Conservation (phyloP, 352 stramenopile genomes). For the Phytophthora boehmeriae region DNA sequence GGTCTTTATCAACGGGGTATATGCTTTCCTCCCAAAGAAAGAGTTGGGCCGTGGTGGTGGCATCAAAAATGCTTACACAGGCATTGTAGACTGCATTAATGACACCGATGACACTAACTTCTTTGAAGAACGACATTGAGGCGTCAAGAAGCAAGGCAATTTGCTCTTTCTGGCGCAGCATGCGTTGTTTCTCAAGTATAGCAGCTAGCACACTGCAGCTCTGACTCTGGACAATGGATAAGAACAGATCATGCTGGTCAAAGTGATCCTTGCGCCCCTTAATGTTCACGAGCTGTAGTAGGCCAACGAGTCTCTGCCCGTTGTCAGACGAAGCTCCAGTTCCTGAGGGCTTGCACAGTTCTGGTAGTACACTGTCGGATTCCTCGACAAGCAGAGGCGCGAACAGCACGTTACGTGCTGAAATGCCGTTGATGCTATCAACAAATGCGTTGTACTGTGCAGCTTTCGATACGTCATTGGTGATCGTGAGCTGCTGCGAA, state of each 20-base stretch:
- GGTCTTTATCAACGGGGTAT: constrained; percentile 10
- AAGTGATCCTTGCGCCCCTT: constrained; percentile 67
- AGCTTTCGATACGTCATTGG: constrained; percentile 53
- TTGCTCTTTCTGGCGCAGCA: constrained; percentile 71
- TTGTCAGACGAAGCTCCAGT: constrained; percentile 7
- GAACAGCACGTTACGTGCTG: constrained; percentile 65
- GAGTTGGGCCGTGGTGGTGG: constrained; percentile 62
- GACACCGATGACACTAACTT: constrained; percentile 77
- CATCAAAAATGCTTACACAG: constrained; percentile 64
- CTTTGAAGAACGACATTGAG: constrained; percentile 82
- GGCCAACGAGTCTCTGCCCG: constrained; percentile 56
- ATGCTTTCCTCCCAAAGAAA: constrained; percentile 61
- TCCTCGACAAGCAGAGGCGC: constrained; percentile 67
- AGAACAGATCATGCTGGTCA: constrained; percentile 71
- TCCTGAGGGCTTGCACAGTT: constrained; percentile 21
- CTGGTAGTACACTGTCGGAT: constrained; percentile 10
- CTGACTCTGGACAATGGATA: constrained; percentile 77
- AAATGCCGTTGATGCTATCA: constrained; percentile 62
- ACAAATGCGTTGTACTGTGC: constrained; percentile 67
- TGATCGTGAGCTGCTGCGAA: constrained; percentile 58
- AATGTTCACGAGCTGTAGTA: constrained; percentile 77
- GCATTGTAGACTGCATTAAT: constrained; percentile 87
- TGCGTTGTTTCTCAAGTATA: constrained; percentile 72
- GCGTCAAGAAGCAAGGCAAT: constrained; percentile 67
- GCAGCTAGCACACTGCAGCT: constrained; percentile 70